Evolutionary conservation across 176 grass and related monocot species (phyloP).

Genomic region (Microstegium vimineum): DNA sequence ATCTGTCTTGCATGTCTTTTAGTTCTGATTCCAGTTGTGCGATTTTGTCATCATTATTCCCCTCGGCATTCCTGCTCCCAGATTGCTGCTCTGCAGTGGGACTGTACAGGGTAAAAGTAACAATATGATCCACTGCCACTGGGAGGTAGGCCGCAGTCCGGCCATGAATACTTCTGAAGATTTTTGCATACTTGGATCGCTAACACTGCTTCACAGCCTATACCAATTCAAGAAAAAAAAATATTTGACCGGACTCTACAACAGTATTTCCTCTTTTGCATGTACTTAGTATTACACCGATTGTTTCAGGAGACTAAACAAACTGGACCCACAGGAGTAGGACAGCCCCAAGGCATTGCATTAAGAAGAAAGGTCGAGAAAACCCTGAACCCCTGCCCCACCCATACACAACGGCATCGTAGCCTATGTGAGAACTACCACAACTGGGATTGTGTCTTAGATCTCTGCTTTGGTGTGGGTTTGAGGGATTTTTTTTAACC

Average conservation of each 20-base stretch:
- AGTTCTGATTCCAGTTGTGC: conserved; percentile 74
- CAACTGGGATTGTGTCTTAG: too few relatives aligned
- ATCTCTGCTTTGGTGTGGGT: too few relatives aligned
- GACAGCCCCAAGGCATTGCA: too few relatives aligned
- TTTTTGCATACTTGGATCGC: background rate
- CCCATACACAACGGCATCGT: too few relatives aligned
- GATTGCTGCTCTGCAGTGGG: conserved; percentile 27
- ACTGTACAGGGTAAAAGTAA: conserved; percentile 24
- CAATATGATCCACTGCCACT: conserved; percentile 30
- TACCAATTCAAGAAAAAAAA: background rate
- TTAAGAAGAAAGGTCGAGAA: too few relatives aligned
- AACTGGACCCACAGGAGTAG: too few relatives aligned
- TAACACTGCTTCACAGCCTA: background rate
- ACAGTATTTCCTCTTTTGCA: conserved; percentile 18
- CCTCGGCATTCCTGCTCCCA: conserved; percentile 6
- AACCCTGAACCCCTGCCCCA: too few relatives aligned
- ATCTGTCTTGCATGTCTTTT: conserved; percentile 74
- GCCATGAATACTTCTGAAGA: background rate
- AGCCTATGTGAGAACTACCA: too few relatives aligned
- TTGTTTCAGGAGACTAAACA: background rate
- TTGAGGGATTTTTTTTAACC: too few relatives aligned
- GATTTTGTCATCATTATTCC: conserved; percentile 40
- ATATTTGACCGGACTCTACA: background rate
- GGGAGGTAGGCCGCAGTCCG: background rate
- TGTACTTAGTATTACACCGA: background rate